These are phyloP conservation scores for Eucalyptus polybractea DNA, from an alignment of 345 rosid genomes.

Conservation along the genomic window DNA sequence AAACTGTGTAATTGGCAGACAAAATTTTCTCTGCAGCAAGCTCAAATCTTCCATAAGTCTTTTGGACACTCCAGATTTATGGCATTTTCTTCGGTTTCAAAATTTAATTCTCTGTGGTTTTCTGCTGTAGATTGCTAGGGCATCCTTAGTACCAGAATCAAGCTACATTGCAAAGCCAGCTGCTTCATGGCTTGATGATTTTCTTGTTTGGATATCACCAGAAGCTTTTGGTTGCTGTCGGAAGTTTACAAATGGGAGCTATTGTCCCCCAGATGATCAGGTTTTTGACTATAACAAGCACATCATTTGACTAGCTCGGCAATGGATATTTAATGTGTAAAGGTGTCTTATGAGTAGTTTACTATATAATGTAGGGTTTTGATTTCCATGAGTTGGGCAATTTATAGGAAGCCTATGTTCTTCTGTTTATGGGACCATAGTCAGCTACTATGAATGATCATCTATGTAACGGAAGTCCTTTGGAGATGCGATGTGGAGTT, in stretches of 20 bases:
- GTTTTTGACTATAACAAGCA: slow-evolving; percentile 6
- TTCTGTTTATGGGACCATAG: background rate
- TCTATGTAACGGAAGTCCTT: background rate
- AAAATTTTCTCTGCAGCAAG: background rate
- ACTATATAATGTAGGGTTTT: background rate
- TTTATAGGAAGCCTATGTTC: background rate
- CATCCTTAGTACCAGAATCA: slow-evolving; percentile 67
- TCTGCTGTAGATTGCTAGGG: slow-evolving; percentile 58
- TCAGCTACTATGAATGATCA: background rate
- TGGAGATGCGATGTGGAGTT: background rate
- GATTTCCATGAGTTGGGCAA: background rate
- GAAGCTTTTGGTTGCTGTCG: slow-evolving; percentile 99
- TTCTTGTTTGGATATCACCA: slow-evolving; percentile 96
- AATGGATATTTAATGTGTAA: background rate
- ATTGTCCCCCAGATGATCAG: slow-evolving; percentile 98
- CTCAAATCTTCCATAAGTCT: background rate
- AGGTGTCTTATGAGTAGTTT: background rate
- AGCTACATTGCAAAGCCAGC: slow-evolving; percentile 98
- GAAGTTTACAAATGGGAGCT: slow-evolving; percentile 80
- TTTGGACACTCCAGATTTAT: background rate
- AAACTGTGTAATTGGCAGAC: background rate
- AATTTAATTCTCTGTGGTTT: background rate
- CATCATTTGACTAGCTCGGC: background rate
- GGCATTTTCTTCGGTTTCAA: background rate
- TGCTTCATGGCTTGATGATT: slow-evolving; percentile 99